phyloP scores from a whole-genome alignment of 1,284 basidiomycete genomes.

The Puccinia sorghi region DNA sequence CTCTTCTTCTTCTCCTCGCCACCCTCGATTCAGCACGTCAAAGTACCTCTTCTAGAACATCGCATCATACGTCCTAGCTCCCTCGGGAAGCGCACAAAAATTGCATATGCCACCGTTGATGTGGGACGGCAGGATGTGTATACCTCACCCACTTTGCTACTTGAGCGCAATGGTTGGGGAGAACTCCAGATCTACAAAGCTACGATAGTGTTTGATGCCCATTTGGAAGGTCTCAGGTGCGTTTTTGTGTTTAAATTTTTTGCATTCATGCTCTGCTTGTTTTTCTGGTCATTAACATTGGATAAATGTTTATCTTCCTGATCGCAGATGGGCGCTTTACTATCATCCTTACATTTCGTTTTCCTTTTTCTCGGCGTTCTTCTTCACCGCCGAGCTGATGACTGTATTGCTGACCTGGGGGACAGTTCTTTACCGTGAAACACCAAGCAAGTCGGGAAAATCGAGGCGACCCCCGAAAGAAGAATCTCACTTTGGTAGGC shows the following conservation, averaged over 20 bases:
- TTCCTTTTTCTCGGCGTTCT: conserved; percentile 37
- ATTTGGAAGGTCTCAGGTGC: conserved; percentile 38
- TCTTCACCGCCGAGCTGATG: conserved; percentile 38
- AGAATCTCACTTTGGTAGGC: neutral
- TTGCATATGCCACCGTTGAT: conserved; percentile 25
- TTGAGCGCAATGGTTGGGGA: conserved; percentile 32
- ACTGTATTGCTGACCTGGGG: conserved; percentile 33
- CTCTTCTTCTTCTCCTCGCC: conserved; percentile 44
- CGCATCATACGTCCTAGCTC: conserved; percentile 36
- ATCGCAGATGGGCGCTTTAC: conserved; percentile 35
- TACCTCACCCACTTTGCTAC: neutral
- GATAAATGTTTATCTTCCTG: neutral
- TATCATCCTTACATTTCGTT: conserved; percentile 48
- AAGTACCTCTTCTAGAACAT: conserved; percentile 30
- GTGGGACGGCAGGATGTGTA: conserved; percentile 42
- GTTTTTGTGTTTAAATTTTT: neutral
- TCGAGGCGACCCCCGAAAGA: neutral
- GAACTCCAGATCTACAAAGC: conserved; percentile 48
- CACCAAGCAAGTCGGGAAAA: neutral
- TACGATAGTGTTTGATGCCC: conserved; percentile 39
- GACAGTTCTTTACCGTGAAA: conserved; percentile 14
- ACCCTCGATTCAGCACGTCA: conserved; percentile 30
- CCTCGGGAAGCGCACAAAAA: conserved; percentile 30
- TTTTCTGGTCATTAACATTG: neutral
- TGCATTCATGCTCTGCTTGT: neutral